phyloP scores from a whole-genome alignment of 179 eudicot genomes.

The Heliamphora pulchella region DNA sequence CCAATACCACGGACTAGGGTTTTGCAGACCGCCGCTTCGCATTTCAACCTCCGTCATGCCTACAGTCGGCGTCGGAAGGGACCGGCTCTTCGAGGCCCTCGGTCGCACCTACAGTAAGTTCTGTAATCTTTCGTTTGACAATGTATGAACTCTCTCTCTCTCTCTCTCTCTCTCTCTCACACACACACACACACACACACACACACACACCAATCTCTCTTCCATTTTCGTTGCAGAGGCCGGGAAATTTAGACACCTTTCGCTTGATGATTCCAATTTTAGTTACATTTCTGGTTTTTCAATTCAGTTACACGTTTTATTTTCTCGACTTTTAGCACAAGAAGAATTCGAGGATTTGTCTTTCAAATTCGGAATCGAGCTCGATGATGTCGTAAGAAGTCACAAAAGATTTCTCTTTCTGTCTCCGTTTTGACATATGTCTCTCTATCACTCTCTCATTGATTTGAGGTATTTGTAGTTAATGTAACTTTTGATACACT shows the following conservation, averaged over 20 bases:
- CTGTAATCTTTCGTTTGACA: not conserved
- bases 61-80: slow-evolving; percentile 75
- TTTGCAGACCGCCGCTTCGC: not conserved
- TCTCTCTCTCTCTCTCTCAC: no score
- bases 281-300: not conserved
- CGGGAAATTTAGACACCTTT: not conserved
- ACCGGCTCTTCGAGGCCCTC: slow-evolving; percentile 67
- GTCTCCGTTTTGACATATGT: not conserved
- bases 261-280: not conserved
- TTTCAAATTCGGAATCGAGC: slow-evolving; percentile 93
- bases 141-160: not conserved
- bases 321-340: slow-evolving; percentile 39
- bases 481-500: not conserved
- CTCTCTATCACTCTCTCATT: no score
- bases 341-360: slow-evolving; percentile 79
- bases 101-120: slow-evolving; percentile 55
- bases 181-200: not conserved
- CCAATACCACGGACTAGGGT: not conserved
- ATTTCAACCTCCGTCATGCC: slow-evolving; percentile 45
- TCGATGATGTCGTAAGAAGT: slow-evolving; percentile 77
- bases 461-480: not conserved
- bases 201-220: not conserved
- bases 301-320: not conserved
- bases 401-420: not conserved
- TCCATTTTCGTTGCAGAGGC: not conserved